Evolutionary conservation across 139 green algal species (phyloP).

Genomic region (Diplosphaera chodatii): DNA sequence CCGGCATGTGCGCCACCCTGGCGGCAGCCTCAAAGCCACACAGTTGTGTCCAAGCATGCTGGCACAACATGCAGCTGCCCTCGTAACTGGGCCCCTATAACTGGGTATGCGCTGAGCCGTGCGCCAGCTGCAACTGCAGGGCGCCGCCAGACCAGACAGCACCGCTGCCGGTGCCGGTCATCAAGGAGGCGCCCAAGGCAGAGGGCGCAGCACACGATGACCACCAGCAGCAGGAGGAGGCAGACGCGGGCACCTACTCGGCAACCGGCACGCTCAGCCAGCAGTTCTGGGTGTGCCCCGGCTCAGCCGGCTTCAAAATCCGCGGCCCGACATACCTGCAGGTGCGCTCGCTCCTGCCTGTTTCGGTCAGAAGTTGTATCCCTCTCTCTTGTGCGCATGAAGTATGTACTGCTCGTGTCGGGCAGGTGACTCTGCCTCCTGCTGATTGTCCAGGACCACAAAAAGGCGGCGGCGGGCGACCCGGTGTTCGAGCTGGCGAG

Average conservation of each 20-base stretch:
- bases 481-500: slow-evolving; percentile 49
- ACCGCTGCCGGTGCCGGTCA: not conserved
- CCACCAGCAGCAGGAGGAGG: not conserved
- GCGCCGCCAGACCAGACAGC: not conserved
- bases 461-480: slow-evolving; percentile 45
- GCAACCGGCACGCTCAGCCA: slow-evolving; percentile 20
- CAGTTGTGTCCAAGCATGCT: no score
- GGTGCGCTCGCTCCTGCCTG: not conserved
- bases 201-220: no score
- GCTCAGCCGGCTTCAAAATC: slow-evolving; percentile 28
- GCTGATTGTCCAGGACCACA: slow-evolving; percentile 31
- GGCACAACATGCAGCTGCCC: no score
- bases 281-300: slow-evolving; percentile 44
- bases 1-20: not conserved
- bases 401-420: no score
- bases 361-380: no score
- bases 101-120: no score
- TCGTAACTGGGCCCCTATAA: no score
- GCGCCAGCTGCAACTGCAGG: no score
- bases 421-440: no score
- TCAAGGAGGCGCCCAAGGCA: no score
- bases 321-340: slow-evolving; percentile 10
- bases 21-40: no score
- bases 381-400: no score
- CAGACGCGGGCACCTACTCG: not conserved